Percentiles rank a stretch among this genome's conserved stretches.
Evolutionary conservation across 805 yeast species (phyloP).

Genomic region (Metschnikowia amazonensis): DNA sequence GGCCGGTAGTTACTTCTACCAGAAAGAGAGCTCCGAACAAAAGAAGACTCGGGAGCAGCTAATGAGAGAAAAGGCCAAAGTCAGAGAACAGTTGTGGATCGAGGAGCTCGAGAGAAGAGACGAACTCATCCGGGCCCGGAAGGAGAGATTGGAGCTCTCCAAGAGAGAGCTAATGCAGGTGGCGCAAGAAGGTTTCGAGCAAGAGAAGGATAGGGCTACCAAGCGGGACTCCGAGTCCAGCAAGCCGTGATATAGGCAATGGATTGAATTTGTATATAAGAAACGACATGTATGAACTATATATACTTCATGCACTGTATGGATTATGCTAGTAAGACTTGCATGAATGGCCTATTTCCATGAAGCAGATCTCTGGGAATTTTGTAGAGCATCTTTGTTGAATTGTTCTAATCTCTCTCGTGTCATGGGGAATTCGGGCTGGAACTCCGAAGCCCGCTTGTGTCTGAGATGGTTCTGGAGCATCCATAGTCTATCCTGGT

Average conservation of each 20-base stretch:
- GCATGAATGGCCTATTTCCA: neutral
- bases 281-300: neutral
- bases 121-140: slow-evolving; percentile 62
- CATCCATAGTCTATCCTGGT: slow-evolving; percentile 18
- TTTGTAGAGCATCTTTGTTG: neutral
- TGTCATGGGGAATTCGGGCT: slow-evolving; percentile 18
- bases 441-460: slow-evolving; percentile 12
- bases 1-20: slow-evolving; percentile 71
- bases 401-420: neutral
- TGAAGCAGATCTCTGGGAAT: neutral
- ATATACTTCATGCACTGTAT: neutral
- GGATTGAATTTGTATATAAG: neutral
- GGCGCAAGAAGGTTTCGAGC: slow-evolving; percentile 33
- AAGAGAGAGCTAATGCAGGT: slow-evolving; percentile 37
- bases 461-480: slow-evolving; percentile 17
- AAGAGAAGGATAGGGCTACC: slow-evolving; percentile 13
- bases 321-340: neutral
- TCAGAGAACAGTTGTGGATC: slow-evolving; percentile 84
- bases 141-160: slow-evolving; percentile 58
- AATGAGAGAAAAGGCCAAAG: slow-evolving; percentile 72
- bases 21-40: slow-evolving; percentile 43
- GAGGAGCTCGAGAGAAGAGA: slow-evolving; percentile 88
- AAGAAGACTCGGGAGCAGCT: slow-evolving; percentile 52
- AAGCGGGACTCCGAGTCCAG: neutral
- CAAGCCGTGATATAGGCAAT: neutral